Evolutionary conservation across 148 eudicot species (phyloP).

Genomic region (Pouteria glomerata): DNA sequence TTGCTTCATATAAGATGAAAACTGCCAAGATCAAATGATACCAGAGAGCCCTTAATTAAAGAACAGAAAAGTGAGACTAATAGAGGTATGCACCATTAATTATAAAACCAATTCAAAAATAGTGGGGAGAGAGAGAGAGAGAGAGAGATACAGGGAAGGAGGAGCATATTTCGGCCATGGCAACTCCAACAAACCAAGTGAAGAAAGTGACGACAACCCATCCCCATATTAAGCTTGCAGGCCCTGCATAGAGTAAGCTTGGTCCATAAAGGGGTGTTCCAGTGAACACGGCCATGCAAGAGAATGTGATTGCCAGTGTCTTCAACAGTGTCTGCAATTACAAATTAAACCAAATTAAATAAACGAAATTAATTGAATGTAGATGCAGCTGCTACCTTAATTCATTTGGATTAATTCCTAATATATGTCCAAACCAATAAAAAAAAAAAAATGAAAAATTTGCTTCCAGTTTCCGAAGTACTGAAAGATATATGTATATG

Average conservation of each 20-base stretch:
- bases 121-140: background rate
- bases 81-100: too few relatives aligned
- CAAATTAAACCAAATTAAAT: background rate
- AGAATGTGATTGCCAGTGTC: constrained; percentile 59
- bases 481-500: background rate
- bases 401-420: too few relatives aligned
- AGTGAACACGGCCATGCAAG: constrained; percentile 51
- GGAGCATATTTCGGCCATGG: constrained; percentile 68
- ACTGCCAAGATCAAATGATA: too few relatives aligned
- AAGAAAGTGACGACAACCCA: constrained; percentile 60
- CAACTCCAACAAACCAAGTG: constrained; percentile 54
- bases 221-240: constrained; percentile 61
- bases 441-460: too few relatives aligned
- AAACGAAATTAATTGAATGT: background rate
- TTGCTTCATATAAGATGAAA: too few relatives aligned
- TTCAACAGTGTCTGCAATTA: constrained; percentile 44
- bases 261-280: constrained; percentile 59
- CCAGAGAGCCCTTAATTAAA: too few relatives aligned
- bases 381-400: background rate
- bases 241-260: constrained; percentile 53
- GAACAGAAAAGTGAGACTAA: too few relatives aligned
- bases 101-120: too few relatives aligned
- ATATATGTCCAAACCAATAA: too few relatives aligned
- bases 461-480: too few relatives aligned
- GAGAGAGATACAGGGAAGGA: constrained; percentile 48